Evolutionary conservation across 768 basidiomycete genomes (phyloP).

Genomic region (Podaxis sp.): DNA sequence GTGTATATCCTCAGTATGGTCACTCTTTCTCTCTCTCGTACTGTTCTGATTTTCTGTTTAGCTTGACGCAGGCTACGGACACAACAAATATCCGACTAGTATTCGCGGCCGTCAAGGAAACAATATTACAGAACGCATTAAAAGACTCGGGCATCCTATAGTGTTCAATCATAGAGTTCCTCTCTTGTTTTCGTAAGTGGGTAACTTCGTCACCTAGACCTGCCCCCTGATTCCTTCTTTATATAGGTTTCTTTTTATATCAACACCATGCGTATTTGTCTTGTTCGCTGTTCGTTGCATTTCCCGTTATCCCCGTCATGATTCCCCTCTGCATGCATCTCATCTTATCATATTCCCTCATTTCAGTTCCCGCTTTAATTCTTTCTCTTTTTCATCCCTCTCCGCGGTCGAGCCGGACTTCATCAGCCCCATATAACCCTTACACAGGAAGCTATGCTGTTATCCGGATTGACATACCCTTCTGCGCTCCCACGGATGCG

Average conservation of each 20-base stretch:
- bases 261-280: neutral
- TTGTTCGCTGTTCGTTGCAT: neutral
- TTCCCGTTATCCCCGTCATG: neutral
- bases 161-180: slow-evolving; percentile 5
- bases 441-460: neutral
- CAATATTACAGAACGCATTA: slow-evolving; percentile 87
- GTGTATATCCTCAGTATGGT: slow-evolving; percentile 68
- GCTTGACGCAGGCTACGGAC: slow-evolving; percentile 87
- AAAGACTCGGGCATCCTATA: slow-evolving; percentile 81
- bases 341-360: neutral
- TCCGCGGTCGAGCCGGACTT: neutral
- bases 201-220: neutral
- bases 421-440: neutral
- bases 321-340: slow-evolving; percentile 1
- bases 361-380: neutral
- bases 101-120: slow-evolving; percentile 89
- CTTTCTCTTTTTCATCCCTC: neutral
- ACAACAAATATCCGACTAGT: slow-evolving; percentile 80
- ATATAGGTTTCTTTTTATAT: neutral
- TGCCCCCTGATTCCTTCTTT: neutral
- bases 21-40: slow-evolving; percentile 13
- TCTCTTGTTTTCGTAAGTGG: slow-evolving; percentile 5
- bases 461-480: neutral
- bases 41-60: slow-evolving; percentile 30
- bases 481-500: too few relatives aligned